These are phyloP conservation scores for Thielaviopsis populi DNA, from an alignment of 2,329 filamentous ascomycete genomes.

Conservation along the genomic window DNA sequence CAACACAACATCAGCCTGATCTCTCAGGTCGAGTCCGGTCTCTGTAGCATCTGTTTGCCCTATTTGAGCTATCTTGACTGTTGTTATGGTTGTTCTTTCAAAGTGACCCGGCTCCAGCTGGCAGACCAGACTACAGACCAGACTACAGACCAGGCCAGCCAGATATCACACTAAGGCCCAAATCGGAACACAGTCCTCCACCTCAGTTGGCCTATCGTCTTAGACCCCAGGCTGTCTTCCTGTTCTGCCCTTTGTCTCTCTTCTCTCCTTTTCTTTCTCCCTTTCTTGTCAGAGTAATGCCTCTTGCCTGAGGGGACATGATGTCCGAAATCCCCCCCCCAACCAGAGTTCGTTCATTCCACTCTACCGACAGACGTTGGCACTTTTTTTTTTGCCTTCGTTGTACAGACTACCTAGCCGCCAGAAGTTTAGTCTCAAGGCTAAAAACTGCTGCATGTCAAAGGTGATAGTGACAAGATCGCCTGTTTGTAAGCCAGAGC, in stretches of 20 bases:
- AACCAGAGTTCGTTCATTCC: not conserved
- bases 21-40: not conserved
- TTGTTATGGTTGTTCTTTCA: not conserved
- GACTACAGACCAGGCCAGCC: too few species aligned
- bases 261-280: not conserved
- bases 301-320: not conserved
- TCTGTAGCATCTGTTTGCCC: not conserved
- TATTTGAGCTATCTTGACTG: not conserved
- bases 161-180: too few species aligned
- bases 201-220: too few species aligned
- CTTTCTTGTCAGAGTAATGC: not conserved
- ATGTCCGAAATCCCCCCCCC: not conserved
- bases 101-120: not conserved
- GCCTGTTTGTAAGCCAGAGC: not conserved
- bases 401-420: constrained; percentile 1
- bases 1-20: not conserved
- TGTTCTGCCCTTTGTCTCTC: not conserved
- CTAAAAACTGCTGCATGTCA: not conserved
- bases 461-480: not conserved
- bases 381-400: constrained; percentile 1
- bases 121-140: not conserved
- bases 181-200: too few species aligned
- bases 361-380: not conserved
- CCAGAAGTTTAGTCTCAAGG: not conserved
- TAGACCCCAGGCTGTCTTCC: not conserved